Conservation (phyloP, 2,329 filamentous ascomycete genomes). For the Pseudogymnoascus sp. region DNA sequence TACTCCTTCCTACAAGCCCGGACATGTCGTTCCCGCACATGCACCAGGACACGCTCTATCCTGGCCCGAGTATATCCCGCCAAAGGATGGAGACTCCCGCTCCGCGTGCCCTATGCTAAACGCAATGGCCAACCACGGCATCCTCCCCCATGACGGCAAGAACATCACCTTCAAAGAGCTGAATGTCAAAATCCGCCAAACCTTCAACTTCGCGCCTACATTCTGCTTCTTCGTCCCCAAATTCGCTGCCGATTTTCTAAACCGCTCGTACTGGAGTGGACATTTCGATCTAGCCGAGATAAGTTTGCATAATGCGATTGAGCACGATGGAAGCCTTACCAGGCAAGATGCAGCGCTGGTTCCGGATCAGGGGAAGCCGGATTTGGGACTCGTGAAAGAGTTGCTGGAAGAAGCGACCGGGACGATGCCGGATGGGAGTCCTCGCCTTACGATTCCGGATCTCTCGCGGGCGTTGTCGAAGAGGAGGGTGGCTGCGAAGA, state of each 20-base stretch:
- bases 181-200: constrained; percentile 13
- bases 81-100: constrained; percentile 29
- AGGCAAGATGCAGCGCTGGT: constrained; percentile 30
- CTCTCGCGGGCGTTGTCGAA: constrained; percentile 26
- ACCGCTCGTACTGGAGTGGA: constrained; percentile 18
- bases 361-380: constrained; percentile 32
- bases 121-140: constrained; percentile 35
- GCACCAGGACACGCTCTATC: constrained; percentile 29
- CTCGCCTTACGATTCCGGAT: constrained; percentile 30
- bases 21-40: constrained; percentile 30
- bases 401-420: constrained; percentile 31
- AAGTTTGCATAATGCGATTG: constrained; percentile 15
- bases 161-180: constrained; percentile 26
- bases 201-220: constrained; percentile 16
- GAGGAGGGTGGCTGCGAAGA: constrained; percentile 28
- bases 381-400: constrained; percentile 30
- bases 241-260: constrained; percentile 19
- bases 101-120: constrained; percentile 35
- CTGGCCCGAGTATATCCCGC: constrained; percentile 33
- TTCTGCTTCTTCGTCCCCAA: constrained; percentile 20
- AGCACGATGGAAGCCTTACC: constrained; percentile 20
- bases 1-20: constrained; percentile 30
- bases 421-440: constrained; percentile 26
- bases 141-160: constrained; percentile 33
- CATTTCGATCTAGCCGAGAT: constrained; percentile 16